Evolutionary conservation across 192 early-diverging fungal species (phyloP).

Genomic region (Phlyctochytrium bullatum): DNA sequence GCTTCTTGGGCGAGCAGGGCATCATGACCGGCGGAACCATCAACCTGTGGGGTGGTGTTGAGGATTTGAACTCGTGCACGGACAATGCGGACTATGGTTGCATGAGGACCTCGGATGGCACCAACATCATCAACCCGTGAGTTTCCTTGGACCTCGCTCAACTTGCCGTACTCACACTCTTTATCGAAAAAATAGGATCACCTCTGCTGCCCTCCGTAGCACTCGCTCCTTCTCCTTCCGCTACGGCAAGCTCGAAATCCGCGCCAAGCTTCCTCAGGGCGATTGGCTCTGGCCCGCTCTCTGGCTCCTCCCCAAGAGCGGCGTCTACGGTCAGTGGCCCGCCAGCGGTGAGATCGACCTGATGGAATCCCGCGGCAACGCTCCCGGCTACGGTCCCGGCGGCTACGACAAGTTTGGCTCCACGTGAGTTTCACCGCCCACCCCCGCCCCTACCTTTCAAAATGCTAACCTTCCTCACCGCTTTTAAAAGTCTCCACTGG

Average conservation of each 20-base stretch:
- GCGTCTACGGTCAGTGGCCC: constrained; percentile 58
- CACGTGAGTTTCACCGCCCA: too few relatives aligned
- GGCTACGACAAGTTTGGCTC: constrained; percentile 40
- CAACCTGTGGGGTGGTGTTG: constrained; percentile 10
- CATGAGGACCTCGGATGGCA: constrained; percentile 15
- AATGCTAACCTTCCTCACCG: not conserved
- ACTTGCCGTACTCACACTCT: too few relatives aligned
- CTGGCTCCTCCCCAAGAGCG: constrained; percentile 60
- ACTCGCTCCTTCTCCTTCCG: constrained; percentile 43
- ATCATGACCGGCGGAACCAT: constrained; percentile 43
- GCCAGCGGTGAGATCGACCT: constrained; percentile 62
- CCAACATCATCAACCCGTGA: constrained; percentile 59
- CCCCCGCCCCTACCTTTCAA: too few relatives aligned
- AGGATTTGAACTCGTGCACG: constrained; percentile 18
- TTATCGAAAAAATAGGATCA: constrained; percentile 51
- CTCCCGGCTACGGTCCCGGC: constrained; percentile 17
- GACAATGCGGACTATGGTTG: constrained; percentile 29
- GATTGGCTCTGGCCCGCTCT: constrained; percentile 44
- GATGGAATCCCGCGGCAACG: constrained; percentile 58
- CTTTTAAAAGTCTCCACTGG: constrained; percentile 56
- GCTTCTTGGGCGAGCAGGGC: constrained; percentile 40
- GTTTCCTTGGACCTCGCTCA: too few relatives aligned
- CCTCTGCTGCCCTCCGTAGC: constrained; percentile 50
- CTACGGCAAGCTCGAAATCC: constrained; percentile 57
- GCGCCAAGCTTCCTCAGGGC: constrained; percentile 53